phyloP scores from a whole-genome alignment of 129 eudicot species.

The Calendula officinalis region DNA sequence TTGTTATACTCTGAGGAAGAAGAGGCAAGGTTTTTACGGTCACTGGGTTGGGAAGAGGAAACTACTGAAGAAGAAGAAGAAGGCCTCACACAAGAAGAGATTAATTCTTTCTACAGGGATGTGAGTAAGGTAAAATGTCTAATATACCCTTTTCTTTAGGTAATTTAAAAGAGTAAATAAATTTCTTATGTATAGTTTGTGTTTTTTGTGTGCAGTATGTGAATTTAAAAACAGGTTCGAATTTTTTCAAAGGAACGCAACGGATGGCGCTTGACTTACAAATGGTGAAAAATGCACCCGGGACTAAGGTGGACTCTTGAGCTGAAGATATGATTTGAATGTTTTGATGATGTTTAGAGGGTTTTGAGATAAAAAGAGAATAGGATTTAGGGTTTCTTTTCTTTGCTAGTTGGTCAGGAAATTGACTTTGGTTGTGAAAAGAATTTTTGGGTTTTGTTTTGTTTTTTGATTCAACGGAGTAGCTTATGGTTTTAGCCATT shows the following conservation, averaged over 20 bases:
- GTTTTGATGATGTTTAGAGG: conserved; percentile 29
- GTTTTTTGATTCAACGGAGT: conserved; percentile 18
- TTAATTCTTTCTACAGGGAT: conserved; percentile 44
- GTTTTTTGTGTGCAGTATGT: conserved; percentile 57
- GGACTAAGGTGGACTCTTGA: neutral
- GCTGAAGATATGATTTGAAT: too few species aligned
- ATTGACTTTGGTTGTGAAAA: conserved; percentile 36
- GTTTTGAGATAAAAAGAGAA: conserved; percentile 34
- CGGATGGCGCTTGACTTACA: conserved; percentile 24
- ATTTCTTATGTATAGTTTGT: too few species aligned
- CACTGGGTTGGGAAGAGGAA: conserved; percentile 83
- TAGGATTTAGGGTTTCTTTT: conserved; percentile 35
- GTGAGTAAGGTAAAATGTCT: conserved; percentile 46
- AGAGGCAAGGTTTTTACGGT: conserved; percentile 79
- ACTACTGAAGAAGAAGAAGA: conserved; percentile 67
- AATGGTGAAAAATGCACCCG: conserved; percentile 26
- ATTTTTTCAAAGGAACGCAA: conserved; percentile 32
- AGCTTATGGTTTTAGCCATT: conserved; percentile 27
- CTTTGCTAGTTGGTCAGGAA: conserved; percentile 20
- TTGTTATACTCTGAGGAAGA: conserved; percentile 66
- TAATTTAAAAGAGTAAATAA: too few species aligned
- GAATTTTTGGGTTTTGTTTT: conserved; percentile 38
- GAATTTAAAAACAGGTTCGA: conserved; percentile 44
- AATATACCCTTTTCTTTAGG: too few species aligned
- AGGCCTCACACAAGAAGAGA: conserved; percentile 93